Evolutionary conservation across 345 rosid genomes (phyloP), one percentile per base, ranked within the genome.

Genomic region (Sapria himalayana): DNA sequence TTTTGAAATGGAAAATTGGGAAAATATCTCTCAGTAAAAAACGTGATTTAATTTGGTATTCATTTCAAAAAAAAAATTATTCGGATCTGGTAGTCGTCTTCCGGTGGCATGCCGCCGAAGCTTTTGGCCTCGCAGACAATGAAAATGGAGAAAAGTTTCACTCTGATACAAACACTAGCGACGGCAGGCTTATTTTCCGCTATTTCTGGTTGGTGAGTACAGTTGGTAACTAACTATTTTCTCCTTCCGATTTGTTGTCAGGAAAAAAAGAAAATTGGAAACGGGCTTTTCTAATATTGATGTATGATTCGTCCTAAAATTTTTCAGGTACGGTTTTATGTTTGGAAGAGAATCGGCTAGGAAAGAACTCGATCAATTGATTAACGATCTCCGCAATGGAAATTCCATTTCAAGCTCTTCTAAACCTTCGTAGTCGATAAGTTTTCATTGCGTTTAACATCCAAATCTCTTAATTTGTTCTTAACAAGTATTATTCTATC

Each of bases 301-400:
- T 9, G 33, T 22, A 3, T 7, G n/a, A 19, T 41, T n/a, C 14
- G 33, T 20, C 25, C 2, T n/a, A 5, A 14, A 1, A 24, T 14
- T 45, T 3, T 1, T 38, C 53, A 76, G 97, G 92, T 89, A 79
- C 41, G 98, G 95, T 15, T 89, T 89, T 70, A 71, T 74, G 92
- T 76, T 79, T 40, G 98, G 95, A 23, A 67, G 92, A 61, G 92
- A 79, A 55, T 76, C 84, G 4, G 93, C 84, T 44, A 72, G 92
- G 35, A 82, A 76, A 56, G 92, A 82, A 47, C 84, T 84, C 16
- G 79, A 84, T 2, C 62, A 66, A 33, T 47, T 84, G 57, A 84
- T 91, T 47, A 79, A 71, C 44, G 71, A 64, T 33, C 95, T 91
- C 49, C 82, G 80, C 31, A 64, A 71, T 20, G 56, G 61, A 29